These are phyloP conservation scores for Acanthamoeba quina DNA, from an alignment of 208 protist genomes.

Conservation along the genomic window DNA sequence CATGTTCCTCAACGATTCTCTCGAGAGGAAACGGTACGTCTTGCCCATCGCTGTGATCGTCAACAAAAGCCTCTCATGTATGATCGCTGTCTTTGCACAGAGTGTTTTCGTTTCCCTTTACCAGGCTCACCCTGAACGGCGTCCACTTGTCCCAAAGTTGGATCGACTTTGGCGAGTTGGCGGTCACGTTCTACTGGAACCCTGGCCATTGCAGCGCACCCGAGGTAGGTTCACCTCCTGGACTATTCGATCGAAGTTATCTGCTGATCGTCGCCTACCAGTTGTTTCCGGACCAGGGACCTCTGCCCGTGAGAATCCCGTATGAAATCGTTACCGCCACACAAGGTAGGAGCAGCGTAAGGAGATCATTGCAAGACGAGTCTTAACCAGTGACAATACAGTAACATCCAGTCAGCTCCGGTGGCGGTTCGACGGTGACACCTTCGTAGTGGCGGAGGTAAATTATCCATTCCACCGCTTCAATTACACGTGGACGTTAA, in stretches of 20 bases:
- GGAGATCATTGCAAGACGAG: background rate
- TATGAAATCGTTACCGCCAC: background rate
- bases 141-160: background rate
- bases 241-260: background rate
- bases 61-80: background rate
- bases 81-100: background rate
- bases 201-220: background rate
- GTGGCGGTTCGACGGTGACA: background rate
- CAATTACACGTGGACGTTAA: background rate
- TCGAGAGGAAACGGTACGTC: background rate
- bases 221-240: background rate
- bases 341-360: background rate
- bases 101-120: slow-evolving; percentile 14
- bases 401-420: background rate
- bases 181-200: background rate
- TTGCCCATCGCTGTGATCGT: background rate
- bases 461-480: background rate
- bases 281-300: background rate
- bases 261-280: background rate
- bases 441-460: background rate
- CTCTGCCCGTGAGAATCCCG: background rate
- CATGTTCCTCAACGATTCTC: background rate
- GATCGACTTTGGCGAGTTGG: slow-evolving; percentile 20
- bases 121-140: background rate
- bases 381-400: background rate